Percentiles rank a stretch among this genome's conserved stretches.
phyloP scores from a whole-genome alignment of 2,329 filamentous ascomycete species.

The Exophiala xenobiotica region DNA sequence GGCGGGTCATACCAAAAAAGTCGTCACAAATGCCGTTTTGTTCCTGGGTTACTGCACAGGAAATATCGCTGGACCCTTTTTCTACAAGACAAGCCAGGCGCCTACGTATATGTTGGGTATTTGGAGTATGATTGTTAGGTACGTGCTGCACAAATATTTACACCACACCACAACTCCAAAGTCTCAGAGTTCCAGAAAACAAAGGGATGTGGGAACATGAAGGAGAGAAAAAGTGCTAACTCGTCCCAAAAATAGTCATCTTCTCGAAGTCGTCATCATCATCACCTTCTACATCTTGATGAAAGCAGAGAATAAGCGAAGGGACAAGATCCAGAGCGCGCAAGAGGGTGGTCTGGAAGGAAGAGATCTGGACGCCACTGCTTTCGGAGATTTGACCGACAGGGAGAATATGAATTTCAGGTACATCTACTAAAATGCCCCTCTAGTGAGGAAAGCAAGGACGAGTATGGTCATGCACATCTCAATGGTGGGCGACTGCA shows the following conservation, averaged over 20 bases:
- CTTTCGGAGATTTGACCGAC: constrained; percentile 56
- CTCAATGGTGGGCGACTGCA: too few species aligned
- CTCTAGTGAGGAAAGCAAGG: too few species aligned
- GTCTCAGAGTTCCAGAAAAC: not conserved
- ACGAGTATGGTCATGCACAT: not conserved
- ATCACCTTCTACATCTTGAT: constrained; percentile 48
- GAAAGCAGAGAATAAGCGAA: constrained; percentile 49
- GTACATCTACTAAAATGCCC: constrained; percentile 27
- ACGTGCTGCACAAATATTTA: too few species aligned
- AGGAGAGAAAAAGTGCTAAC: not conserved
- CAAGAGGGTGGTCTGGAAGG: constrained; percentile 25
- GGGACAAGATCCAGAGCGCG: constrained; percentile 50
- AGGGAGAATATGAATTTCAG: constrained; percentile 49
- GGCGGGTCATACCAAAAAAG: constrained; percentile 62
- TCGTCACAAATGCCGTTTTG: constrained; percentile 61
- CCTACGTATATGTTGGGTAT: constrained; percentile 53
- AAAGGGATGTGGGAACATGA: not conserved
- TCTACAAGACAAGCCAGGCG: constrained; percentile 57
- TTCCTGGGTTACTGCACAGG: constrained; percentile 62
- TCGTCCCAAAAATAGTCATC: constrained; percentile 34
- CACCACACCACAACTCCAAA: too few species aligned
- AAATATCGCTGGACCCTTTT: constrained; percentile 63
- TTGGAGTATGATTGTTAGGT: constrained; percentile 57
- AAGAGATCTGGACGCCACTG: constrained; percentile 42
- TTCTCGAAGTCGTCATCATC: constrained; percentile 52